Percentiles rank a stretch among this genome's conserved stretches.
These are phyloP conservation scores for Pterulicium gracile DNA, from an alignment of 1,284 basidiomycete genomes.

Conservation along the genomic window DNA sequence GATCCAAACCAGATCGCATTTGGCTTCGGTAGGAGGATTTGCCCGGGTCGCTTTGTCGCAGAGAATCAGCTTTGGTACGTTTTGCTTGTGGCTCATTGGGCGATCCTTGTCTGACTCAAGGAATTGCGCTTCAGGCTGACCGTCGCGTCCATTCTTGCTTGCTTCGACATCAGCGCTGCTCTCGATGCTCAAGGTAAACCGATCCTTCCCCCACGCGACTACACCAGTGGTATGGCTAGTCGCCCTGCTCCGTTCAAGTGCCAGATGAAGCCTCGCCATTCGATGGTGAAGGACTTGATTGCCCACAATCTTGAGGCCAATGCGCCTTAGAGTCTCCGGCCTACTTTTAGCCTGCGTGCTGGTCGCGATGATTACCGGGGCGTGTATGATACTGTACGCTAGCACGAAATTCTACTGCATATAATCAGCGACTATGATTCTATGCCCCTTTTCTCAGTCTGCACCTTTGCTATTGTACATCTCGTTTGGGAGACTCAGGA, in stretches of 20 bases:
- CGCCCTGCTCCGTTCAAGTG: conserved; percentile 4
- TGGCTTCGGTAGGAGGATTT: conserved; percentile 10
- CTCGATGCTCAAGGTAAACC: conserved; percentile 8
- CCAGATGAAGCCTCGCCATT: conserved; percentile 7
- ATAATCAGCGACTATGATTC: too few species aligned
- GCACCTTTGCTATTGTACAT: too few species aligned
- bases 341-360: too few species aligned
- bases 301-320: background rate
- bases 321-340: background rate
- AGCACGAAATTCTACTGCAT: too few species aligned
- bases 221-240: conserved; percentile 11
- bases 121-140: too few species aligned
- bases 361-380: too few species aligned
- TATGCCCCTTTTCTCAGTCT: too few species aligned
- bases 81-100: too few species aligned
- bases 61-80: conserved; percentile 9
- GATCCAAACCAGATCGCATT: conserved; percentile 12
- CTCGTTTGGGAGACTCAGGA: too few species aligned
- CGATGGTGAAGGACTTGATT: conserved; percentile 1
- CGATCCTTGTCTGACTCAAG: too few species aligned
- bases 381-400: too few species aligned
- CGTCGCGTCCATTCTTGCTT: conserved; percentile 12
- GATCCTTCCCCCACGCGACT: conserved; percentile 11
- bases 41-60: conserved; percentile 8
- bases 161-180: conserved; percentile 10